phyloP scores from a whole-genome alignment of 2,329 filamentous ascomycete species.

The Fusarium solani-melongenae region DNA sequence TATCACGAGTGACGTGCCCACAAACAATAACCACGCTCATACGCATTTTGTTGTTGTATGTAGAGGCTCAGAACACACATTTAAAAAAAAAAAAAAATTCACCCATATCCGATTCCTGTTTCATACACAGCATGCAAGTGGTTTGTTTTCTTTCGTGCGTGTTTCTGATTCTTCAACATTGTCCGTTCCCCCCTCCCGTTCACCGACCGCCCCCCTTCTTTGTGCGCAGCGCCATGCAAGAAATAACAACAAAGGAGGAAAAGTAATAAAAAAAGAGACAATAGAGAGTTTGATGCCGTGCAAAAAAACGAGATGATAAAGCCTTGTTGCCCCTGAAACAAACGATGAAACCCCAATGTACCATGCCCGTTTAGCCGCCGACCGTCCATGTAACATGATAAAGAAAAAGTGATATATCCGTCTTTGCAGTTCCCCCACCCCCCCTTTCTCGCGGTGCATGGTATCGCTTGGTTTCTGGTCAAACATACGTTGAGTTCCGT shows the following conservation, averaged over 20 bases:
- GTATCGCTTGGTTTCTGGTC: conserved; percentile 18
- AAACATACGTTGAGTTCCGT: conserved; percentile 34
- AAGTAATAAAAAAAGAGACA: background rate
- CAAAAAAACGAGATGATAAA: background rate
- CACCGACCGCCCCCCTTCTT: conserved; percentile 33
- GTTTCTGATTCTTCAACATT: background rate
- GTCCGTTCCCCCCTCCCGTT: conserved; percentile 14
- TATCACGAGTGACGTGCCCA: background rate
- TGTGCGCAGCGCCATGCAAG: conserved; percentile 41
- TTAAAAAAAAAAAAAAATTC: conserved; percentile 4
- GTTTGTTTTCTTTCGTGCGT: conserved; percentile 23
- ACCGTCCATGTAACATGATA: conserved; percentile 1
- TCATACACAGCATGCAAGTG: conserved; percentile 20
- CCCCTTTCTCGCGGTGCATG: background rate
- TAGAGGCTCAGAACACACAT: background rate
- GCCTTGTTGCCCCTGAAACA: conserved; percentile 12
- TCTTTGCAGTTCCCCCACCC: conserved; percentile 10
- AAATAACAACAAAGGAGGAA: conserved; percentile 10
- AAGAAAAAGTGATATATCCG: conserved; percentile 14
- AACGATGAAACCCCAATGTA: conserved; percentile 19
- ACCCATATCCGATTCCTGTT: conserved; percentile 13
- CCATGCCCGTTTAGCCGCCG: conserved; percentile 18
- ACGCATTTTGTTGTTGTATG: background rate
- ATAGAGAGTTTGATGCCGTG: background rate
- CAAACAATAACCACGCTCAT: background rate